phyloP scores from a whole-genome alignment of 306 rosid species.

The Trifolium fragiferum region DNA sequence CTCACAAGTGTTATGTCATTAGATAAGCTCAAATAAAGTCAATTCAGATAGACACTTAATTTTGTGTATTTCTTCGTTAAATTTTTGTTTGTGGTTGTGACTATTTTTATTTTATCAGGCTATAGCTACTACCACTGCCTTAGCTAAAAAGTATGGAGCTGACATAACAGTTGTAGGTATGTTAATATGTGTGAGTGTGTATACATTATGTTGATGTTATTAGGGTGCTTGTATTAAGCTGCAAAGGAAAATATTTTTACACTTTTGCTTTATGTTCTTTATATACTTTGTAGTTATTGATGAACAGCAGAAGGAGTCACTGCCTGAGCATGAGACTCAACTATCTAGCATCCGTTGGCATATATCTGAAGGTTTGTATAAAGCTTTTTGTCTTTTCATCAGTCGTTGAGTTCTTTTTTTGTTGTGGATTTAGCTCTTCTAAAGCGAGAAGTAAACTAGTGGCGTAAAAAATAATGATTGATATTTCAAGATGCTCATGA shows the following conservation, averaged over 20 bases:
- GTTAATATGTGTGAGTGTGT: conserved; percentile 33
- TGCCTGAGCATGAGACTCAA: conserved; percentile 86
- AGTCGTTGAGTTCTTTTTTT: neutral
- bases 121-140: conserved; percentile 73
- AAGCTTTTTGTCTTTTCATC: conserved; percentile 11
- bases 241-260: conserved; percentile 6
- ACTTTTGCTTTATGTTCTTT: conserved; percentile 15
- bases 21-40: neutral
- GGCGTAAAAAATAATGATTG: neutral
- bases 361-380: conserved; percentile 77
- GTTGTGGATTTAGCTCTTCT: neutral
- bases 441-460: neutral
- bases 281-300: conserved; percentile 74
- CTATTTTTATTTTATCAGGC: conserved; percentile 53
- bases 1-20: too few species aligned
- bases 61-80: conserved; percentile 19
- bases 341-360: conserved; percentile 91
- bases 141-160: conserved; percentile 90
- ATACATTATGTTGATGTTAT: conserved; percentile 6
- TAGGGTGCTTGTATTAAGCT: conserved; percentile 31
- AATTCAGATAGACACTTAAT: neutral
- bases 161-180: conserved; percentile 93
- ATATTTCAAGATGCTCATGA: neutral
- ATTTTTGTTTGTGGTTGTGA: conserved; percentile 31
- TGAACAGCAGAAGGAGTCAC: conserved; percentile 76